These are phyloP conservation scores for Polytolypa hystricis DNA, from an alignment of 2,329 filamentous ascomycete species.

Conservation along the genomic window DNA sequence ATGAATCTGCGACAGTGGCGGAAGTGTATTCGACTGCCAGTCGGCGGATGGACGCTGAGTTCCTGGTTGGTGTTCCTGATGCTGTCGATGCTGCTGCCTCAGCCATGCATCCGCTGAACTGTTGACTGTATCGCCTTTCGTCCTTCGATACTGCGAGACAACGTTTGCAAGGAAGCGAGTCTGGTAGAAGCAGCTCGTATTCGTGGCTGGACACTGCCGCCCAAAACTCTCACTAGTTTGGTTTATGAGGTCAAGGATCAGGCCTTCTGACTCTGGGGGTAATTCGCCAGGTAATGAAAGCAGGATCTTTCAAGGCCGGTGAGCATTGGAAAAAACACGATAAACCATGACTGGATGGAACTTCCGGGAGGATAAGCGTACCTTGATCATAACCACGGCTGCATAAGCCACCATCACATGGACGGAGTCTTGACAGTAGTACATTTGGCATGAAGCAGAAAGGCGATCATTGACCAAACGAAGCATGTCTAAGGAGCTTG, in stretches of 20 bases:
- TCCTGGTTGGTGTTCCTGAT: background rate
- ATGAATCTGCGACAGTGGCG: background rate
- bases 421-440: slow-evolving; percentile 33
- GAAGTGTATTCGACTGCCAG: background rate
- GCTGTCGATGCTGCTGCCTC: slow-evolving; percentile 6
- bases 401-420: slow-evolving; percentile 35
- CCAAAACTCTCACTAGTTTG: slow-evolving; percentile 13
- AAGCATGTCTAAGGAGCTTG: slow-evolving; percentile 23
- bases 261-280: slow-evolving; percentile 9
- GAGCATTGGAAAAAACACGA: background rate
- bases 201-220: slow-evolving; percentile 10
- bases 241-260: slow-evolving; percentile 10
- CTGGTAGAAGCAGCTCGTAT: slow-evolving; percentile 14
- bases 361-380: background rate
- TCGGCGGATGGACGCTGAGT: background rate
- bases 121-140: slow-evolving; percentile 8
- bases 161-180: slow-evolving; percentile 14
- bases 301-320: slow-evolving; percentile 9
- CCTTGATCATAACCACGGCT: slow-evolving; percentile 30
- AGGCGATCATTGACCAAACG: slow-evolving; percentile 20
- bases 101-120: slow-evolving; percentile 1
- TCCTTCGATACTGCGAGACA: slow-evolving; percentile 12
- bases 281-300: slow-evolving; percentile 13
- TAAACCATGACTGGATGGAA: background rate
- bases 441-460: slow-evolving; percentile 21